Conservation (phyloP, 495 filamentous ascomycete species). For the Letharia columbiana region DNA sequence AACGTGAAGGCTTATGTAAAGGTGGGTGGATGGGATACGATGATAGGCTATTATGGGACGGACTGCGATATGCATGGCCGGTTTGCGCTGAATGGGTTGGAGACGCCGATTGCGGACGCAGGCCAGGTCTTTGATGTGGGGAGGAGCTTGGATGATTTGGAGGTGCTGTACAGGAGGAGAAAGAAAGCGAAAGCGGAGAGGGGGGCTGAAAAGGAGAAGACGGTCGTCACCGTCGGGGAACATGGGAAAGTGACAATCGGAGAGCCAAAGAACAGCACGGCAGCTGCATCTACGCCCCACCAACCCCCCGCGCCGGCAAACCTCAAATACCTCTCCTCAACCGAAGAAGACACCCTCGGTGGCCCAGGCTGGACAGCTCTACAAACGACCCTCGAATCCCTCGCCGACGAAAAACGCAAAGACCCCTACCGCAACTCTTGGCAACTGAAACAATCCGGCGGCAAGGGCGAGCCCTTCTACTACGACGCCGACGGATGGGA, state of each 20-base stretch:
- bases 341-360: constrained; percentile 18
- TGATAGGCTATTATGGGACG: constrained; percentile 52
- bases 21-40: constrained; percentile 50
- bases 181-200: constrained; percentile 8
- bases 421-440: constrained; percentile 47
- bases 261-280: neutral
- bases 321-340: constrained; percentile 17
- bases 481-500: constrained; percentile 46
- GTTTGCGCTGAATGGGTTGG: constrained; percentile 41
- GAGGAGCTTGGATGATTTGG: constrained; percentile 19
- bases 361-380: constrained; percentile 21
- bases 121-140: constrained; percentile 21
- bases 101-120: constrained; percentile 19
- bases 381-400: constrained; percentile 33
- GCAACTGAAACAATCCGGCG: constrained; percentile 50
- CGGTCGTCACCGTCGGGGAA: constrained; percentile 8
- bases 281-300: constrained; percentile 1
- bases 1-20: constrained; percentile 43
- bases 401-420: constrained; percentile 29
- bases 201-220: constrained; percentile 5
- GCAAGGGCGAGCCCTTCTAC: constrained; percentile 52
- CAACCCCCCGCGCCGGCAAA: constrained; percentile 5
- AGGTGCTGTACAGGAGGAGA: constrained; percentile 21
- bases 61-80: constrained; percentile 53
- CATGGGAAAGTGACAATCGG: constrained; percentile 7